phyloP scores from a whole-genome alignment of 1,284 basidiomycete species.

The Microbotryum silenes-acaulis region DNA sequence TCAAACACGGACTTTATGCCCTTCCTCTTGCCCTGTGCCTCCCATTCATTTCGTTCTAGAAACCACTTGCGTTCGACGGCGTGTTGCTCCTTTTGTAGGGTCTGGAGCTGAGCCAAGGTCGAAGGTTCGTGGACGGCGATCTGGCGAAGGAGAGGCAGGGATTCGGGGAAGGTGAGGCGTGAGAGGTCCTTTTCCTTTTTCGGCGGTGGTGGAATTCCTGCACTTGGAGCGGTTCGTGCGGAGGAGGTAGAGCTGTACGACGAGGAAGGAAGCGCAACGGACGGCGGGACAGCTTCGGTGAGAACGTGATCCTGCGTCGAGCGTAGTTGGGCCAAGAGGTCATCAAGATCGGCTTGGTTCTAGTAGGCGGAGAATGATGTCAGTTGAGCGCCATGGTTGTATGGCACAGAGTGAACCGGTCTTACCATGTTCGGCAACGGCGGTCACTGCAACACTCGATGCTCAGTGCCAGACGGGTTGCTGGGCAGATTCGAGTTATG shows the following conservation, averaged over 20 bases:
- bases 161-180: conserved; percentile 17
- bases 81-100: conserved; percentile 19
- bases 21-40: neutral
- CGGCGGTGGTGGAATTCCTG: neutral
- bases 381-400: no score
- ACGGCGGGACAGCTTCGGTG: no score
- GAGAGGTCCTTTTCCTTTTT: conserved; percentile 17
- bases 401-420: no score
- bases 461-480: no score
- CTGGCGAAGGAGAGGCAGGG: conserved; percentile 14
- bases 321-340: conserved; percentile 4
- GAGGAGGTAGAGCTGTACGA: neutral
- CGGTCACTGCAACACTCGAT: no score
- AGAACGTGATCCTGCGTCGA: conserved; percentile 9
- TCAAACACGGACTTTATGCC: conserved; percentile 2
- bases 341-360: conserved; percentile 19
- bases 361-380: neutral
- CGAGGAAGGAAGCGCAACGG: neutral
- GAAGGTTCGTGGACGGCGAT: conserved; percentile 6
- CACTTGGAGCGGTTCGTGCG: conserved; percentile 6
- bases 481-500: no score
- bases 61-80: conserved; percentile 15
- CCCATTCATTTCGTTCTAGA: conserved; percentile 19
- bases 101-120: conserved; percentile 6
- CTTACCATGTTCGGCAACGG: no score